These are phyloP conservation scores for Inga oerstediana DNA, from an alignment of 306 rosid species.

Conservation along the genomic window DNA sequence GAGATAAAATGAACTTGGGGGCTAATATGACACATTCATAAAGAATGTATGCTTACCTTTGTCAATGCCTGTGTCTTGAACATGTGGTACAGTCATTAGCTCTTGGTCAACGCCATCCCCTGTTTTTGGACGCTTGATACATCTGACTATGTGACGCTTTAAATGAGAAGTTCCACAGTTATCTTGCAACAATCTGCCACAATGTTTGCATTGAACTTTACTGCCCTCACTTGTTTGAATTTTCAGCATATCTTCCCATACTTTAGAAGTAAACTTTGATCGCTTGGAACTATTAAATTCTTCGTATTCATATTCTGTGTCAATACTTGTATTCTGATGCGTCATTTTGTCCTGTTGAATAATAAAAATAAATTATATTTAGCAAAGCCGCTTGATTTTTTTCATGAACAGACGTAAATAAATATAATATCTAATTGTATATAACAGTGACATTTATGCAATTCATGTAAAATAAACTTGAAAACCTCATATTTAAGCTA, in stretches of 20 bases:
- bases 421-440: constrained; percentile 5
- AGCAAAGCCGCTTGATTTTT: constrained; percentile 28
- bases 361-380: constrained; percentile 31
- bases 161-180: constrained; percentile 62
- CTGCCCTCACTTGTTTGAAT: constrained; percentile 48
- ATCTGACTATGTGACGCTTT: constrained; percentile 52
- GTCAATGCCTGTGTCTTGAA: constrained; percentile 20
- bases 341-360: constrained; percentile 43
- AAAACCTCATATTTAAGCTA: neutral
- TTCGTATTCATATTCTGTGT: constrained; percentile 44
- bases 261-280: constrained; percentile 49
- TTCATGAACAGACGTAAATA: neutral
- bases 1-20: constrained; percentile 23
- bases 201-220: constrained; percentile 51
- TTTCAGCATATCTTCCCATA: constrained; percentile 57
- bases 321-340: constrained; percentile 36
- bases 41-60: constrained; percentile 20
- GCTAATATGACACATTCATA: neutral
- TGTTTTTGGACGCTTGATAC: constrained; percentile 51
- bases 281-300: constrained; percentile 46
- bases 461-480: constrained; percentile 9
- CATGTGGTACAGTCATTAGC: constrained; percentile 22
- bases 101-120: constrained; percentile 36
- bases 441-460: neutral
- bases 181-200: constrained; percentile 52